These are phyloP conservation scores for Calonectria montana DNA, from an alignment of 2,329 filamentous ascomycete species.

Conservation along the genomic window DNA sequence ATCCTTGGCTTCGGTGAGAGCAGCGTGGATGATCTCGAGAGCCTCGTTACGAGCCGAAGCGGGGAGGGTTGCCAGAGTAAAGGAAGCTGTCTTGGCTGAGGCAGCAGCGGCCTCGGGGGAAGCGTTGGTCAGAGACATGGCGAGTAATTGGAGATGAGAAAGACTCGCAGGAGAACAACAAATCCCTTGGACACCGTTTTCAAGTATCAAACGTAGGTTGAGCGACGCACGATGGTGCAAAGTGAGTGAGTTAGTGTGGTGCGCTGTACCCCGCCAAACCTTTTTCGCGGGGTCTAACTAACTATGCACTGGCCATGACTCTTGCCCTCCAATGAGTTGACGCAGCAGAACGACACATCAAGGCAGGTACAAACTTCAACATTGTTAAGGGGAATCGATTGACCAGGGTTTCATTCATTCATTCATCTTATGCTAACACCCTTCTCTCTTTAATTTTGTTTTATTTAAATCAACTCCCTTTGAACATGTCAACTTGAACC, in stretches of 20 bases:
- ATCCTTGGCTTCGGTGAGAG: constrained; percentile 76
- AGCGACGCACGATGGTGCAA: constrained; percentile 27
- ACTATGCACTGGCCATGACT: constrained; percentile 38
- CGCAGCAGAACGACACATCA: not conserved
- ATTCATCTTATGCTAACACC: not conserved
- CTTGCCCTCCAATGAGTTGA: not conserved
- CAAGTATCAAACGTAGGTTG: not conserved
- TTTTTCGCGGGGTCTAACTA: constrained; percentile 27
- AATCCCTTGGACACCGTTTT: not conserved
- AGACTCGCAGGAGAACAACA: not conserved
- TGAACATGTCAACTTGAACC: not conserved
- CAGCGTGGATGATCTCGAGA: constrained; percentile 83
- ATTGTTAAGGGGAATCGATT: not conserved
- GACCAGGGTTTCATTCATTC: not conserved
- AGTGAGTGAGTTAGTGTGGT: constrained; percentile 19
- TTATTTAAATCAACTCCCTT: not conserved
- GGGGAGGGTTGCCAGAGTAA: constrained; percentile 83
- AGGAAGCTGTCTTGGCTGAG: constrained; percentile 84
- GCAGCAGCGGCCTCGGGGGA: constrained; percentile 81
- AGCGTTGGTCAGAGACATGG: constrained; percentile 91
- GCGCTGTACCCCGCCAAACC: constrained; percentile 32
- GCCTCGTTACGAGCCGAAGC: constrained; percentile 84
- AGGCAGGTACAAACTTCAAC: not conserved
- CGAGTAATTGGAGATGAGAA: not conserved
- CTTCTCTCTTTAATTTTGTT: not conserved